Percentiles rank a stretch among this genome's conserved stretches.
Conservation (phyloP, 139 green algal genomes). For the Chlorella sp. region DNA sequence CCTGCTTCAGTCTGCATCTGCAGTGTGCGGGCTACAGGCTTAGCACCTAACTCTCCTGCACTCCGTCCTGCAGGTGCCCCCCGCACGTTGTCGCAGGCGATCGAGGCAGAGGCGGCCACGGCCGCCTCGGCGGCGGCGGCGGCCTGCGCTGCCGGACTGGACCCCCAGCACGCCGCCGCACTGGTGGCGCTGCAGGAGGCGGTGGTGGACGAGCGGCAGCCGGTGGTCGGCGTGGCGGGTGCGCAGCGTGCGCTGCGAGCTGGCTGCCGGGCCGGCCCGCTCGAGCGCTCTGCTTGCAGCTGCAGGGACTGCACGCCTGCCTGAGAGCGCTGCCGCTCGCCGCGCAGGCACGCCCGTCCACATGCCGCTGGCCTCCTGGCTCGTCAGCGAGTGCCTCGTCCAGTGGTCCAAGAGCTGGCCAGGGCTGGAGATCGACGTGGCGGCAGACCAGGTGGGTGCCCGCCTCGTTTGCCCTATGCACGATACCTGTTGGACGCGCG, state of each 20-base stretch:
- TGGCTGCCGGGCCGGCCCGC: too few species aligned
- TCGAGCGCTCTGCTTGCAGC: too few species aligned
- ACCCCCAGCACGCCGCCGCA: background rate
- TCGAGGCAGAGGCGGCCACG: background rate
- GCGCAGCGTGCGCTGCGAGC: too few species aligned
- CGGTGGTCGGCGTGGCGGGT: conserved; percentile 2
- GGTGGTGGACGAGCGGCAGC: conserved; percentile 33
- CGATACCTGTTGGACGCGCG: conserved; percentile 8
- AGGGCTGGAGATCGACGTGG: conserved; percentile 14
- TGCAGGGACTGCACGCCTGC: too few species aligned
- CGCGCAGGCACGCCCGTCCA: conserved; percentile 19
- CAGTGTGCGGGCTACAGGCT: too few species aligned
- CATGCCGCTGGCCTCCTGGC: conserved; percentile 56
- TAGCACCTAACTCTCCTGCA: too few species aligned
- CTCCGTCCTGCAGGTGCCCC: background rate
- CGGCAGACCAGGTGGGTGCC: conserved; percentile 26
- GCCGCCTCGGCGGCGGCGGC: background rate
- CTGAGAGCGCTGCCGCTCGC: too few species aligned
- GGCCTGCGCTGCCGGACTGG: background rate
- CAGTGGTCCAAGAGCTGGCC: conserved; percentile 48
- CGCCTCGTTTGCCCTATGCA: background rate
- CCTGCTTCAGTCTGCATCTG: too few species aligned
- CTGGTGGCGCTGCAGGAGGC: conserved; percentile 4
- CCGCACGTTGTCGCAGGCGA: conserved; percentile 11
- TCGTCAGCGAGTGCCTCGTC: conserved; percentile 53